These are phyloP conservation scores for Biscogniauxia sp. DNA, from an alignment of 2,329 filamentous ascomycete genomes.

Conservation along the genomic window DNA sequence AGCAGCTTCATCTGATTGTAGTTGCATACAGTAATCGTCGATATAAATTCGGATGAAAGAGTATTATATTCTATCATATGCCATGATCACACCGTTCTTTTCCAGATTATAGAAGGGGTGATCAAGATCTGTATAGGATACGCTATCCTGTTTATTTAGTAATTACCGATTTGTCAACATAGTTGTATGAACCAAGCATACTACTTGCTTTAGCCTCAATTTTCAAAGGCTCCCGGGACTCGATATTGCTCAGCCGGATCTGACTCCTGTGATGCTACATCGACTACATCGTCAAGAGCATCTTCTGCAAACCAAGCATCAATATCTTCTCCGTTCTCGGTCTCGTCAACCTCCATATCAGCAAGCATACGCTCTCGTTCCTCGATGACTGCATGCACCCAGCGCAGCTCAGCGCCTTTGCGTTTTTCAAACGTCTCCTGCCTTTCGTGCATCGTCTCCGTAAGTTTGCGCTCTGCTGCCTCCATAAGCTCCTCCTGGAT, in stretches of 20 bases:
- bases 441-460: slow-evolving; percentile 26
- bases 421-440: slow-evolving; percentile 33
- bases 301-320: slow-evolving; percentile 26
- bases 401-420: slow-evolving; percentile 44
- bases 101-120: too few species aligned
- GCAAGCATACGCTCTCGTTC: slow-evolving; percentile 44
- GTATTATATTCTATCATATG: neutral
- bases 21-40: neutral
- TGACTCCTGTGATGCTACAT: neutral
- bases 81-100: neutral
- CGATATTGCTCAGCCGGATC: slow-evolving; percentile 3
- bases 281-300: slow-evolving; percentile 6
- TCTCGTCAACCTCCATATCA: slow-evolving; percentile 42
- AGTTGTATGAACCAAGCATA: too few species aligned
- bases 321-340: slow-evolving; percentile 36
- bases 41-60: neutral
- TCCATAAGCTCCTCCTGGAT: slow-evolving; percentile 44
- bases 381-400: slow-evolving; percentile 43
- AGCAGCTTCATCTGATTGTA: neutral
- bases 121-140: neutral
- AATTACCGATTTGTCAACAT: too few species aligned
- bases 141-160: neutral
- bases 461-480: slow-evolving; percentile 34
- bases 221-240: slow-evolving; percentile 1
- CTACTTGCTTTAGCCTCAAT: neutral